Base-by-base conservation (phyloP, 2,329 filamentous ascomycete species). In the Penicillium griseofulvum region DNA sequence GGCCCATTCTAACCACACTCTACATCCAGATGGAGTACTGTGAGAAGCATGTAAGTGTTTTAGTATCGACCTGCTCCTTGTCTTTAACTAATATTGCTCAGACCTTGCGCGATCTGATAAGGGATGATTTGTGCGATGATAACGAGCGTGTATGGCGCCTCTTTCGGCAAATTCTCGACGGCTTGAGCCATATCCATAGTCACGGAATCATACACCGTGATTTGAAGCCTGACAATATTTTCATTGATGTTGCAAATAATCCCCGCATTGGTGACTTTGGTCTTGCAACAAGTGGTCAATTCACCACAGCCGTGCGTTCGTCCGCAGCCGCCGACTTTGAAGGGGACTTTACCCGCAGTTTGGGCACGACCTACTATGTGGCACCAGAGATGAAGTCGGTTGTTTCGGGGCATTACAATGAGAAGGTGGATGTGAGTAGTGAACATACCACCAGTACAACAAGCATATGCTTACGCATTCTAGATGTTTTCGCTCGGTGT, bases 1-100 rank as follows among this genome's bases (percentile, higher is more conserved):
- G 82, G 52, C 79, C 83, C 4, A 82, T 83, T 57, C 84, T 83
- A 49, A 92, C 88, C 0, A 87, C 92, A 7, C 81, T 99, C 39
- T 99, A 97, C 71, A 97, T 99, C 53, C 94, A 96, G 57, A 99
- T 99, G 94, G 94, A 99, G 70, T 96, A 97, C 64, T 99, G 94
- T 68, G 93, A 97, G 71, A 94, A 93, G 69, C 85, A 89, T 62
- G 86, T 88, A 76, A 72, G 82, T 75, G 22, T 50, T 38, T 9
- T 19, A 24, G 37, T 22, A n/a, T 22, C 51, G 4, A n/a, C 14
- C 2, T 11, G 19, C n/a, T 28, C 22, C 16, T 6, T 19, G 4
- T 17, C n/a, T 22, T 31, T 22, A 46, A 29, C 52, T 57, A 54
- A 49, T 11, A 24, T 52, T 55, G 65, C 57, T 31, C 28, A 86